Conservation (phyloP, 371 early-diverging fungal species). For the Circinella minor region DNA sequence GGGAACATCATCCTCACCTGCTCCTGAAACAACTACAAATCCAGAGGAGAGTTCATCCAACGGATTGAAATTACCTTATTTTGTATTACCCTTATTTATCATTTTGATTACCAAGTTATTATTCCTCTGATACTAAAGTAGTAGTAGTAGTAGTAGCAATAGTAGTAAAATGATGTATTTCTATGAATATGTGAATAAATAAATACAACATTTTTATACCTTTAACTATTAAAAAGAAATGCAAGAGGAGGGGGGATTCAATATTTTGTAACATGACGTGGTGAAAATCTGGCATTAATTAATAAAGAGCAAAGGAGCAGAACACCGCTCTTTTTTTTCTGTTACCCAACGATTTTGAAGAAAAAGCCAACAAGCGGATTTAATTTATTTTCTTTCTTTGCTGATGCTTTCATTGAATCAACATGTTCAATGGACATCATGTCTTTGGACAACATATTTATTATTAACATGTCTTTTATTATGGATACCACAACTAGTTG, state of each 20-base stretch:
- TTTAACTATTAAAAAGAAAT: too few relatives aligned
- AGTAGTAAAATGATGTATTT: too few relatives aligned
- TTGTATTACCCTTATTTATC: background rate
- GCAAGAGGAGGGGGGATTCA: too few relatives aligned
- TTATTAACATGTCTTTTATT: background rate
- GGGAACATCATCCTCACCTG: background rate
- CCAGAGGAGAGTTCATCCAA: background rate
- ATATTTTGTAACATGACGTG: background rate
- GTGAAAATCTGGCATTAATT: background rate
- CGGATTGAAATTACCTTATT: background rate
- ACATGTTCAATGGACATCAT: background rate
- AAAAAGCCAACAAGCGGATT: background rate
- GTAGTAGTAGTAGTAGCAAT: too few relatives aligned
- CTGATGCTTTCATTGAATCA: conserved; percentile 4
- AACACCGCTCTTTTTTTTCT: background rate
- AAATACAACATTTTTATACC: too few relatives aligned
- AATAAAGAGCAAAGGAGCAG: too few relatives aligned
- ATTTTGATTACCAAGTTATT: background rate
- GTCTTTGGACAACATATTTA: background rate
- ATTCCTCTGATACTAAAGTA: background rate
- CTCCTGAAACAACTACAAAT: background rate
- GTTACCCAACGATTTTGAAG: background rate
- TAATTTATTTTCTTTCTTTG: background rate
- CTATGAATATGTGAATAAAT: too few relatives aligned
- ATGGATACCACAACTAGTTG: background rate